Percentiles rank a stretch among this genome's conserved stretches.
phyloP scores from a whole-genome alignment of 305 asterid species.

The Lippia alba region DNA sequence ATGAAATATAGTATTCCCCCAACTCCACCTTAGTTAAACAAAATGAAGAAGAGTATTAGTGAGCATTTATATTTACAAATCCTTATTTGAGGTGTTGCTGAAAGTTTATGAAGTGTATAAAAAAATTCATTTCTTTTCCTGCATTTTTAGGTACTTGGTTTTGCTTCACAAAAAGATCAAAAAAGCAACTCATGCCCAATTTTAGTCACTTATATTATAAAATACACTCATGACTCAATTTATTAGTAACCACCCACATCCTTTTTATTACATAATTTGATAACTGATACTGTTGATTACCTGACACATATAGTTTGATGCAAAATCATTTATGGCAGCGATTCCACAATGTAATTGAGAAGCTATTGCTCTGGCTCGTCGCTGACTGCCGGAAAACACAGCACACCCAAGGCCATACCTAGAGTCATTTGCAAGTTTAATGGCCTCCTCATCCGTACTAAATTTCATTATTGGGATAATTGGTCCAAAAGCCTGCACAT shows the following conservation, averaged over 20 bases:
- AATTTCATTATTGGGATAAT: slow-evolving; percentile 94
- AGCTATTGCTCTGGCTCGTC: slow-evolving; percentile 76
- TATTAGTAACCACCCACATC: no score
- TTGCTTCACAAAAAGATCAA: no score
- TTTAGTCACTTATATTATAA: no score
- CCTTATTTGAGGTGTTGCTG: neutral
- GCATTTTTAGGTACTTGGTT: no score
- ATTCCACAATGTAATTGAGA: slow-evolving; percentile 85
- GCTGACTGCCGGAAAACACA: slow-evolving; percentile 95
- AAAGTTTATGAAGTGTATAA: neutral
- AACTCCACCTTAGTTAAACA: neutral
- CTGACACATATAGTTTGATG: slow-evolving; percentile 96
- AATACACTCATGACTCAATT: no score
- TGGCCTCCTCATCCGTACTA: slow-evolving; percentile 86
- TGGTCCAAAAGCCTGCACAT: slow-evolving; percentile 94
- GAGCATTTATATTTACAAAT: neutral
- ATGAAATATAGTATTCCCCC: neutral
- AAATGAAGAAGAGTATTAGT: neutral
- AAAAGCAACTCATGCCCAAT: no score
- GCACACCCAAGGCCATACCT: slow-evolving; percentile 98
- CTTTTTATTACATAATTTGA: neutral
- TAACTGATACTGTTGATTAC: slow-evolving; percentile 44
- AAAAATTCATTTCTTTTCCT: neutral
- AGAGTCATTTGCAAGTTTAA: slow-evolving; percentile 89
- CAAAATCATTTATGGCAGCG: slow-evolving; percentile 92